Conservation (phyloP, 352 stramenopile genomes). For the Blastocystis hominis region DNA sequence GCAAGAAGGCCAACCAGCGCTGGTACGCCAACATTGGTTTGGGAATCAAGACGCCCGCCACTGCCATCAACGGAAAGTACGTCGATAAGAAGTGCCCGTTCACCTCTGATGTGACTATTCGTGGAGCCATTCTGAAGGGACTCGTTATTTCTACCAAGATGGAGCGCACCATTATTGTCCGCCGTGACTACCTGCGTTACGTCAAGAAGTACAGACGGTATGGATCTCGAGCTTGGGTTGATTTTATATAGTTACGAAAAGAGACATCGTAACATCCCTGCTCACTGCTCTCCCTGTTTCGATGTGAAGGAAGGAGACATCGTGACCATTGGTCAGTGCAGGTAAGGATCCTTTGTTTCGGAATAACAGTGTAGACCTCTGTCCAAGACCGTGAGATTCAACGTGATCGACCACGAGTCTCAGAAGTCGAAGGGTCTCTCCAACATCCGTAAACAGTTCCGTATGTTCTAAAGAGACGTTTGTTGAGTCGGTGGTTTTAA, state of each 20-base stretch:
- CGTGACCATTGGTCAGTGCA: slow-evolving; percentile 96
- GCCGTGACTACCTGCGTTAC: slow-evolving; percentile 97
- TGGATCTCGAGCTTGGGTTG: not conserved
- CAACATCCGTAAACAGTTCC: slow-evolving; percentile 88
- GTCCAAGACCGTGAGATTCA: slow-evolving; percentile 85
- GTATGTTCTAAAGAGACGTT: slow-evolving; percentile 80
- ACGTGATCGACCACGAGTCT: slow-evolving; percentile 27
- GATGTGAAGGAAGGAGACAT: slow-evolving; percentile 68
- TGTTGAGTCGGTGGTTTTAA: slow-evolving; percentile 5
- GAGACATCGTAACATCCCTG: slow-evolving; percentile 66
- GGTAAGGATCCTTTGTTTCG: slow-evolving; percentile 96
- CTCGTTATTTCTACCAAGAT: slow-evolving; percentile 99
- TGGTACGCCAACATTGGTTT: slow-evolving; percentile 55
- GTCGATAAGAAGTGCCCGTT: slow-evolving; percentile 99
- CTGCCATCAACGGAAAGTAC: slow-evolving; percentile 74
- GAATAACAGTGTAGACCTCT: slow-evolving; percentile 96
- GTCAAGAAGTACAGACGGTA: slow-evolving; percentile 90
- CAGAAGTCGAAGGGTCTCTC: slow-evolving; percentile 54
- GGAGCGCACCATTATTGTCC: slow-evolving; percentile 96
- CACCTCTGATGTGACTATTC: slow-evolving; percentile 96
- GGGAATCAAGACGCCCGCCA: slow-evolving; percentile 32
- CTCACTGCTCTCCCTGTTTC: slow-evolving; percentile 83
- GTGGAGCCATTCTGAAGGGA: slow-evolving; percentile 91
- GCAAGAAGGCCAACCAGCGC: slow-evolving; percentile 57
- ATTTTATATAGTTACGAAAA: slow-evolving; percentile 83